A percentile compares a stretch with the other conserved stretches of the same genome.
phyloP scores from a whole-genome alignment of 1,284 basidiomycete genomes.

The Peniophora sp. region DNA sequence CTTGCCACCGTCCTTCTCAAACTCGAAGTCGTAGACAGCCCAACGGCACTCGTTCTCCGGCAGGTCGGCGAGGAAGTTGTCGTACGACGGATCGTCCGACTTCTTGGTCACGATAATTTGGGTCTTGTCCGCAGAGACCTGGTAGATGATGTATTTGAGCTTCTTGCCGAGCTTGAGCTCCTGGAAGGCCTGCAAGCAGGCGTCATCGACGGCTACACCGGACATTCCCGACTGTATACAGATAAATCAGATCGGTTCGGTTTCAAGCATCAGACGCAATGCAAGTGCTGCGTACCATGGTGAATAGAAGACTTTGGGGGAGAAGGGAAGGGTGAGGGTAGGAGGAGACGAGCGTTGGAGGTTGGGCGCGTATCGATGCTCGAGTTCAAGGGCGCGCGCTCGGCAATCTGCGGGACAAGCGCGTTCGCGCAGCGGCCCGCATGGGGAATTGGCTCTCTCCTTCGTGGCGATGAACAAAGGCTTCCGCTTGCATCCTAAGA shows the following conservation, averaged over 20 bases:
- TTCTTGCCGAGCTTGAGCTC: conserved; percentile 81
- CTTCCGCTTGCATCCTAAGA: too few relatives aligned
- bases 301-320: conserved; percentile 1
- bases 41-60: conserved; percentile 78
- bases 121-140: conserved; percentile 54
- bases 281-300: conserved; percentile 17
- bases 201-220: conserved; percentile 58
- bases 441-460: too few relatives aligned
- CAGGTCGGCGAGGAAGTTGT: conserved; percentile 72
- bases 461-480: too few relatives aligned
- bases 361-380: not conserved
- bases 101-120: conserved; percentile 75
- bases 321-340: not conserved
- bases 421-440: too few relatives aligned
- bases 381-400: not conserved
- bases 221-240: conserved; percentile 47
- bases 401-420: not conserved
- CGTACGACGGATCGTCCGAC: conserved; percentile 46
- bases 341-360: not conserved
- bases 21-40: conserved; percentile 93
- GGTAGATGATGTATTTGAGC: conserved; percentile 85
- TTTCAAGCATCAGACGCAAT: conserved; percentile 13
- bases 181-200: conserved; percentile 63
- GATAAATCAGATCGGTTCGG: conserved; percentile 5
- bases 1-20: conserved; percentile 71